Evolutionary conservation across 805 yeast species (phyloP).

Genomic region (Zygosaccharomyces rouxii): DNA sequence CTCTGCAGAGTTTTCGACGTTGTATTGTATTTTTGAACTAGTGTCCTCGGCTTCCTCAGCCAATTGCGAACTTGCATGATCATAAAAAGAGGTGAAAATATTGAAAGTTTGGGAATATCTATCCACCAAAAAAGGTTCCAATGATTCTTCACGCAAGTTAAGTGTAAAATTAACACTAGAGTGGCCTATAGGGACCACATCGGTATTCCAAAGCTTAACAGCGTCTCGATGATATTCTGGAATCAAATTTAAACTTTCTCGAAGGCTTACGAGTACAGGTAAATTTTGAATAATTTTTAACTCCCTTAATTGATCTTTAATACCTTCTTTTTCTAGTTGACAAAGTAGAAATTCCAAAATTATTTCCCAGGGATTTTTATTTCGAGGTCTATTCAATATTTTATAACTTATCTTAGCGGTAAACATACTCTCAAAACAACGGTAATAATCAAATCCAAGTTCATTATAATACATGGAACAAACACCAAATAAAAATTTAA

Average conservation of each 20-base stretch:
- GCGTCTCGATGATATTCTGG: slow-evolving; percentile 10
- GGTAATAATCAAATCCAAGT: slow-evolving; percentile 29
- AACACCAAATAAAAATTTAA: slow-evolving; percentile 20
- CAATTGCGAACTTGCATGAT: slow-evolving; percentile 21
- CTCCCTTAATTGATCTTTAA: slow-evolving; percentile 4
- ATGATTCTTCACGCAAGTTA: slow-evolving; percentile 16
- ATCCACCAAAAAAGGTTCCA: slow-evolving; percentile 15
- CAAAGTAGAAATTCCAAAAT: slow-evolving; percentile 24
- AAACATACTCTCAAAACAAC: slow-evolving; percentile 31
- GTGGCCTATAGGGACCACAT: slow-evolving; percentile 18
- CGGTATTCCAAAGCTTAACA: slow-evolving; percentile 18
- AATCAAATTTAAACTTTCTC: slow-evolving; percentile 6
- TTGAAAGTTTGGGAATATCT: slow-evolving; percentile 16
- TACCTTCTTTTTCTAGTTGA: slow-evolving; percentile 15
- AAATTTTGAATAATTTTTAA: slow-evolving; percentile 7
- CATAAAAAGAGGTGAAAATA: slow-evolving; percentile 28
- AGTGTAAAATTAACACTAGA: slow-evolving; percentile 12
- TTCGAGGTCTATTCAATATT: slow-evolving; percentile 22
- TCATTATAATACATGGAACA: slow-evolving; percentile 32
- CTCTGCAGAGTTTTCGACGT: not conserved
- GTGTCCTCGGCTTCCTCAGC: slow-evolving; percentile 16
- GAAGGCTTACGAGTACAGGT: slow-evolving; percentile 9
- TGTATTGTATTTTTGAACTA: not conserved
- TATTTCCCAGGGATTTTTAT: slow-evolving; percentile 26
- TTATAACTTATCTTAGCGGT: slow-evolving; percentile 28